Evolutionary conservation across 495 filamentous ascomycete species (phyloP), one percentile per base, ranked within the genome.

Genomic region (Aspergillus sparsus): DNA sequence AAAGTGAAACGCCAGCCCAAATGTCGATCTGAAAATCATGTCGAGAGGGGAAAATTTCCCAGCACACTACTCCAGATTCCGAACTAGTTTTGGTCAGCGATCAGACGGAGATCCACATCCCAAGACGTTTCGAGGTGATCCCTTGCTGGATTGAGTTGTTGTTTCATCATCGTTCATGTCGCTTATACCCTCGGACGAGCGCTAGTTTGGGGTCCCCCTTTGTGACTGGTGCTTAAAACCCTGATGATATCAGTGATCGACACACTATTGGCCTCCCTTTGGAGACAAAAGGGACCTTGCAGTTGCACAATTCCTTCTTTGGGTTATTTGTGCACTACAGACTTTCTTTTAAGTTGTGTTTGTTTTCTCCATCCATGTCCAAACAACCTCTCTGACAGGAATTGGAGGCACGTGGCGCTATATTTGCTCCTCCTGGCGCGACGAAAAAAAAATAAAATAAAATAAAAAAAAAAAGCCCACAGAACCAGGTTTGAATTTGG

Each of bases 181-280:
- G 53, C 60, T 62, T 46, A 54, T 32, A 49, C 39, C 42, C 36
- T 55, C 32, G 53, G 37, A 7, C 21, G n/a, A 12, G 8, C 42
- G 39, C 53, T 42, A 44, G 53, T 37, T 53, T 45, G 33, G 41
- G 5, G 49, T 16, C 15, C 27, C 44, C n/a, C 27, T 13, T 13
- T 42, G 36, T 54, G 52, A 54, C 16, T 54, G 32, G 44, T 34
- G 34, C 7, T 27, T 21, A 33, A 16, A 53, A 46, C 39, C 32
- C 51, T 58, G 51, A 59, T 66, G 65, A 67, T 67, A 61, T 67
- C 58, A 67, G 39, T 16, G 65, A 67, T 64, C 65, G 49, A 34
- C 65, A 35, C 52, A 60, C 58, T 67, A 67, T 67, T 62, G 65
- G 53, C 52, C 21, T 27, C 21, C 21, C 21, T 27, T 27, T 3